These are phyloP conservation scores for Penicillium sp. DNA, from an alignment of 2,329 filamentous ascomycete genomes.

Conservation along the genomic window DNA sequence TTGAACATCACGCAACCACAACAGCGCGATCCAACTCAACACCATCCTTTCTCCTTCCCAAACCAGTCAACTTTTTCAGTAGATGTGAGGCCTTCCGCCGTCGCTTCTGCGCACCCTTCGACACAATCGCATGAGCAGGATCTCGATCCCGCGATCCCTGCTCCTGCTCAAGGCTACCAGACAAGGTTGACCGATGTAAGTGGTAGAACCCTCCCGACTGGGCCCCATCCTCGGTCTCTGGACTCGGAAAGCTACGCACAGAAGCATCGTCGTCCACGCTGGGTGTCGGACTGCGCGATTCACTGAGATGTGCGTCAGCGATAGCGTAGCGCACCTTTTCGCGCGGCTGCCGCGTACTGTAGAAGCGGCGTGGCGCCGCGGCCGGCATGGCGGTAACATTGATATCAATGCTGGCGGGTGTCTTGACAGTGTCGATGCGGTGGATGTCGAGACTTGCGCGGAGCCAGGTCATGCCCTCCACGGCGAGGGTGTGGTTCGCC, in stretches of 20 bases:
- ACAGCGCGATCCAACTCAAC: neutral
- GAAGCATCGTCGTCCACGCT: slow-evolving; percentile 9
- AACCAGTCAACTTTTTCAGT: slow-evolving; percentile 21
- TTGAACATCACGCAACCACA: neutral
- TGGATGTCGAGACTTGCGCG: slow-evolving; percentile 12
- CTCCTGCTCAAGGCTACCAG: neutral
- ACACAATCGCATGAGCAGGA: neutral
- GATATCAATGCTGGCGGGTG: neutral
- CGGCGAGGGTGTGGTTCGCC: slow-evolving; percentile 1
- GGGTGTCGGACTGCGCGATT: slow-evolving; percentile 3
- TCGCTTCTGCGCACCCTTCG: neutral
- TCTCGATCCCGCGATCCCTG: neutral
- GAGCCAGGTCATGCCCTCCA: slow-evolving; percentile 17
- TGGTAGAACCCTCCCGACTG: neutral
- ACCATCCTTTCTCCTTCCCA: slow-evolving; percentile 1
- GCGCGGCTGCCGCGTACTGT: slow-evolving; percentile 14
- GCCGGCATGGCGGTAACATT: neutral
- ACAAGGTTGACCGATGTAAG: neutral
- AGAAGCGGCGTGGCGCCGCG: slow-evolving; percentile 19
- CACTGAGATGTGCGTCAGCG: neutral
- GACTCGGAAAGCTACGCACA: neutral
- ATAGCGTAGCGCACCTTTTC: neutral
- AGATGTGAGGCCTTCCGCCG: slow-evolving; percentile 19
- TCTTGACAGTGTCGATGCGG: neutral
- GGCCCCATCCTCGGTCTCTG: neutral